Evolutionary conservation across 2,329 filamentous ascomycete genomes (phyloP), one percentile per base, ranked within the genome.

Genomic region (Ophiostoma tasmaniense): DNA sequence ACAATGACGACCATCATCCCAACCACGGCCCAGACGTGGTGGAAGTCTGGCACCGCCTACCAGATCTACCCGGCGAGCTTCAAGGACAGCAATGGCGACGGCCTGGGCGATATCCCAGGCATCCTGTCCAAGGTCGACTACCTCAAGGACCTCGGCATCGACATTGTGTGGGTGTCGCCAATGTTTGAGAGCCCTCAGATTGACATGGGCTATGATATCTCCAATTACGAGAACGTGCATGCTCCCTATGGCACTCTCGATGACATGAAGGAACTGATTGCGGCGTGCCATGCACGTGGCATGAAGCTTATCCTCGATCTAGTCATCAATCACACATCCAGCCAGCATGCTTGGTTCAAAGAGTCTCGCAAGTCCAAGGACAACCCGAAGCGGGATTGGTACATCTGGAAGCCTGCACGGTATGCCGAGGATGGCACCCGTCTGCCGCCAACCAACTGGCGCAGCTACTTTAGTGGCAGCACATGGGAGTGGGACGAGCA

Each of bases 381-480:
- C 72, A 89, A 82, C 74, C 82, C 87, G 11, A 90, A 90, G 75
- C 81, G 89, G 1, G 83, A 90, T 75, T 92, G 78, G 77, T 77
- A 77, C 67, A 76, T 77, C 70, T 77, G 76, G 76, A 74, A 74
- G 70, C 75, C 76, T 20, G 71, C 75, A 3, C 73, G 80, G 68
- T 82, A 85, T 71, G 81, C 81, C 11, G 76, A 78, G 20, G 79
- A 87, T 35, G 90, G 89, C 2, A 83, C 83, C 33, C 84, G 88
- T 0, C 82, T 88, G 67, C 88, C 90, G 0, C 90, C 91, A 0
- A 93, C 91, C 73, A 93, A 93, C 77, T 93, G 90, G 89, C 83
- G 78, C 73, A 84, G 78, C 80, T 86, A 82, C 79, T 90, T 87
- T 72, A 83, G 83, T 14, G 84, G 83, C 20, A 84, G 84, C 67